phyloP scores from a whole-genome alignment of 768 basidiomycete species.

The Tulasnella sp. region DNA sequence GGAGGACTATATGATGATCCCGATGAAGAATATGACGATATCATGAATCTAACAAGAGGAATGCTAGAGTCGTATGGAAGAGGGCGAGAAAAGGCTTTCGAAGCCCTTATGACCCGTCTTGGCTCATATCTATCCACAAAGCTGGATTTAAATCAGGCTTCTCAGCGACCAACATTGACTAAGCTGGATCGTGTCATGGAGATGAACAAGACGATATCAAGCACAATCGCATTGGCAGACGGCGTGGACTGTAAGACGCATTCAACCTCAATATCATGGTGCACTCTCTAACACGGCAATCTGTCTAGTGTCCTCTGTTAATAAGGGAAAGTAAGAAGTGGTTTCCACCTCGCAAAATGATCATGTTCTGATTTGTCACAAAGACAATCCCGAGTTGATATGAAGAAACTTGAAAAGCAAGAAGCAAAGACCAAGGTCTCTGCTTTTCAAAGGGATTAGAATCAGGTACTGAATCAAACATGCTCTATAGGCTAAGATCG shows the following conservation, averaged over 20 bases:
- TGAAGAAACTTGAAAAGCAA: constrained; percentile 92
- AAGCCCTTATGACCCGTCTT: constrained; percentile 53
- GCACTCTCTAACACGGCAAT: too few species aligned
- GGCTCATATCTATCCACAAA: constrained; percentile 19
- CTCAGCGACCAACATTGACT: constrained; percentile 17
- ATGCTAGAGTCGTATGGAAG: constrained; percentile 60
- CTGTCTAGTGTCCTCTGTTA: constrained; percentile 85
- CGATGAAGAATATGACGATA: constrained; percentile 67
- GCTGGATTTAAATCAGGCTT: constrained; percentile 10
- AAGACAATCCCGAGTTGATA: constrained; percentile 76
- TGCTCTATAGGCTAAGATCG: constrained; percentile 72
- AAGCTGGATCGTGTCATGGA: constrained; percentile 72
- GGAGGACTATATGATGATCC: constrained; percentile 82
- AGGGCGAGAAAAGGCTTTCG: constrained; percentile 43
- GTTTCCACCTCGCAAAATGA: too few species aligned
- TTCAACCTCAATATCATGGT: too few species aligned
- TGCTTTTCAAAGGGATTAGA: background rate
- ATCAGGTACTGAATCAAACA: background rate
- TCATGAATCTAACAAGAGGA: constrained; percentile 58
- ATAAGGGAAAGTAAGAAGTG: constrained; percentile 71
- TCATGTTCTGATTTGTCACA: constrained; percentile 1
- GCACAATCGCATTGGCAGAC: constrained; percentile 62
- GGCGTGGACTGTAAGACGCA: constrained; percentile 81
- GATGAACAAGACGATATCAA: constrained; percentile 74
- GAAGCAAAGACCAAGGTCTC: constrained; percentile 85